Evolutionary conservation across 2,329 filamentous ascomycete genomes (phyloP), one percentile per base, ranked within the genome.

Genomic region (Aureobasidium pullulans): DNA sequence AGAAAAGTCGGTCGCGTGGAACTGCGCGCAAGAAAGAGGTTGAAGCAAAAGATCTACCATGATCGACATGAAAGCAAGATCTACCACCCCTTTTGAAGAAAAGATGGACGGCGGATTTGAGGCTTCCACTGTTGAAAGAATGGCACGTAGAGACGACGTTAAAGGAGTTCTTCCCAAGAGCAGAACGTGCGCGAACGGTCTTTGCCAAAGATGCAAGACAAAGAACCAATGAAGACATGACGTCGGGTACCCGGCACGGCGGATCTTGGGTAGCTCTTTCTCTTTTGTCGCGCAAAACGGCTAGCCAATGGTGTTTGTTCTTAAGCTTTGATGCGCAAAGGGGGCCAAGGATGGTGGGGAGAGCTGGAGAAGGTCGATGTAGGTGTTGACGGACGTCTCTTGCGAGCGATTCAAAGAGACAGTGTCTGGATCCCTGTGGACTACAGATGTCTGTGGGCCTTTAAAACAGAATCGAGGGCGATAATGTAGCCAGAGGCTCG

Each of bases 1-100:
- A 56, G 52, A 44, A n/a, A 43, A 40, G 40, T 44, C 52, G 40
- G 52, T 56, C 52, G 52, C 52, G 52, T 56, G 52, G 39, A 56
- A 44, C 44, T 56, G 31, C 31, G 42, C 29, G 52, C 29, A 34
- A 56, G 28, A 19, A 37, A 7, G 39, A 42, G 15, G 39, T 42
- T 7, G n/a, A 42, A 32, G 37, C 37, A 56, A 39, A 53, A 43
- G 52, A 56, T 56, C 49, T 53, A 32, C 52, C 6, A 31, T 23
- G 52, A 56, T 56, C 52, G 39, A 28, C 52, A 28, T 44, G 37
- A 40, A 34, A n/a, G 52, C n/a, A 16, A 44, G 52, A 56, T 56
- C 29, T n/a, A 44, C 37, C 50, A 34, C n/a, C 3, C 50, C 37
- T 28, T 10, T 40, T n/a, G 15, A 28, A 37, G 34, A 39, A 29